A percentile compares a stretch with the other conserved stretches of the same genome.
These are phyloP conservation scores for Hymenochaete sp. DNA, from an alignment of 1,284 basidiomycete species.

Conservation along the genomic window DNA sequence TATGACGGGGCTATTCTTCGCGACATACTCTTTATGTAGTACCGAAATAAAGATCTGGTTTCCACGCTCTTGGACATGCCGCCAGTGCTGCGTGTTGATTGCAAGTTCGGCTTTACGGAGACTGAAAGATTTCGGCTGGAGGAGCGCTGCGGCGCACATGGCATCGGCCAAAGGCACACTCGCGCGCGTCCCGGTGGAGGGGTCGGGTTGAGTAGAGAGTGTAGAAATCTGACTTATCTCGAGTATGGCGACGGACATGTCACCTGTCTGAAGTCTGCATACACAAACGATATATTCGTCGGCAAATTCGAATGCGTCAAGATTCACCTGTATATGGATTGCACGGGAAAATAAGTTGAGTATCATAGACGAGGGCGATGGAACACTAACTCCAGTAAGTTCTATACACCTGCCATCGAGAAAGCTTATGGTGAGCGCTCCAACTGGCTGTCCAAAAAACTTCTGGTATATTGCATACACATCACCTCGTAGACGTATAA, in stretches of 20 bases:
- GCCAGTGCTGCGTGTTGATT: constrained; percentile 1
- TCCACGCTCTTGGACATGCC: background rate
- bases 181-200: background rate
- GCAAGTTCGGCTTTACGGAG: background rate
- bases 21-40: background rate
- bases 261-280: background rate
- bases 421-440: background rate
- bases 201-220: background rate
- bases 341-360: too few relatives aligned
- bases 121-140: constrained; percentile 4
- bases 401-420: background rate
- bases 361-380: background rate
- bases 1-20: background rate
- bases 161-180: background rate
- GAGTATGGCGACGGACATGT: background rate
- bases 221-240: background rate
- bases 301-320: background rate
- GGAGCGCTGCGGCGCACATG: background rate
- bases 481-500: background rate
- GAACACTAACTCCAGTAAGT: background rate
- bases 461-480: background rate
- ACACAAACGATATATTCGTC: constrained; percentile 1
- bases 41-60: background rate
- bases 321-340: background rate
- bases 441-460: background rate